Evolutionary conservation across 768 basidiomycete genomes (phyloP).

Genomic region (Pleurotus giganteus): DNA sequence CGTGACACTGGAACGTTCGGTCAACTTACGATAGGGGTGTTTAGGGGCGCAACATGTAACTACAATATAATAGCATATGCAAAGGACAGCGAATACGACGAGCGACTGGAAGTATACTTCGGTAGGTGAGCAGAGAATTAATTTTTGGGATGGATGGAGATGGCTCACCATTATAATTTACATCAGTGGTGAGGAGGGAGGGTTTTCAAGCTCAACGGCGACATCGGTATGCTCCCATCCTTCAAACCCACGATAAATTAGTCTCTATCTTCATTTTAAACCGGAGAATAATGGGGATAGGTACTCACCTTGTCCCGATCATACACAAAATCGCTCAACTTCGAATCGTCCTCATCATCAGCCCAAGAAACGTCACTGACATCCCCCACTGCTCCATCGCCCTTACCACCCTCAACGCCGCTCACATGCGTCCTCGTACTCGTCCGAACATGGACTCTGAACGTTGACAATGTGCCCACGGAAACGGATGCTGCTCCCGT

Average conservation of each 20-base stretch:
- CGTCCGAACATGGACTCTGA: neutral
- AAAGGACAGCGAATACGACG: too few species aligned
- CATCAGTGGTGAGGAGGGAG: too few species aligned
- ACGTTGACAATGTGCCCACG: neutral
- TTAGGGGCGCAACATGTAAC: too few species aligned
- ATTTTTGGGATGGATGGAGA: too few species aligned
- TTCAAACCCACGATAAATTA: neutral
- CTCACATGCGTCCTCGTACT: neutral
- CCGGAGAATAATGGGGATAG: neutral
- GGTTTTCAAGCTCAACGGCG: too few species aligned
- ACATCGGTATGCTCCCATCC: neutral
- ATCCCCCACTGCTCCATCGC: neutral
- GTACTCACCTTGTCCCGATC: neutral
- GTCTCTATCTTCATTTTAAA: neutral
- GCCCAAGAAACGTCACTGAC: neutral
- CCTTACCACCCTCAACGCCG: neutral
- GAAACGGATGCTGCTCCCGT: neutral
- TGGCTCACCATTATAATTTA: too few species aligned
- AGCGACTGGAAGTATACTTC: too few species aligned
- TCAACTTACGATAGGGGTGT: too few species aligned
- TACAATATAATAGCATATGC: too few species aligned
- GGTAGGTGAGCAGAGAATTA: too few species aligned
- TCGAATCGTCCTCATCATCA: neutral
- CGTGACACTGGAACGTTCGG: too few species aligned
- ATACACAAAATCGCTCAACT: neutral